Base-by-base conservation (phyloP, 352 stramenopile genomes). In the Pythium volutum region DNA sequence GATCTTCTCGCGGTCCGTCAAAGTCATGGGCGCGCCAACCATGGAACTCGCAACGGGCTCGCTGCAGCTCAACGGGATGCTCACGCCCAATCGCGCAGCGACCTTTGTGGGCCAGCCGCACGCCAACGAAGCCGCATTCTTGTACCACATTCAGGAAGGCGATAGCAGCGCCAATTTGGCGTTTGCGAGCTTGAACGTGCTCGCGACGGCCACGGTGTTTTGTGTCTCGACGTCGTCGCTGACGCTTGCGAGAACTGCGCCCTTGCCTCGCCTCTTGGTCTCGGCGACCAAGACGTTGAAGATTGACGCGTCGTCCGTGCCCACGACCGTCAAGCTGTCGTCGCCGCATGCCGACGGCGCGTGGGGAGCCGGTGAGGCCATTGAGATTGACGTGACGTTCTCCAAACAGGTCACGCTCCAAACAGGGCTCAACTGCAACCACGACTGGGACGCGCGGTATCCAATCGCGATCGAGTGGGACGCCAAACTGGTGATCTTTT, bases 361-460 rank as follows among this genome's bases (percentile, higher is more conserved):
- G 0, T 84, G 82, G 53, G 84, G 81, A 1, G 75, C 70, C 2
- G 84, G 84, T 2, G 81, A 93, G 51, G 64, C 81, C 18, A 87
- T 93, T 22, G 63, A 81, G 7, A 87, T 93, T 22, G 64, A 88
- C 16, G 65, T 91, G 11, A 83, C 63, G 11, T 88, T 93, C 38
- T 87, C 81, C 0, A 90, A 89, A 36, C 25, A 70, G 12, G 68
- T 90, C n/a, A 72, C 81, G 3, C 34, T 89, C 1, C 67, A 89
- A 16, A 84, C 79, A 0, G 84, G 84, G 2, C 49, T 93, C 3
- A 93, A 90, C 34, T 55, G 55, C 7, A 75, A 93, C 25, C 77
- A 86, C 36, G 67, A 83, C 12, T 81, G 55, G 51, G 70, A 79
- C 27, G 84, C 84, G 5, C 59, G 73, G 9, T 66, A 75, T 23